phyloP scores from a whole-genome alignment of 2,329 filamentous ascomycete species.

The Sporothrix protearum region DNA sequence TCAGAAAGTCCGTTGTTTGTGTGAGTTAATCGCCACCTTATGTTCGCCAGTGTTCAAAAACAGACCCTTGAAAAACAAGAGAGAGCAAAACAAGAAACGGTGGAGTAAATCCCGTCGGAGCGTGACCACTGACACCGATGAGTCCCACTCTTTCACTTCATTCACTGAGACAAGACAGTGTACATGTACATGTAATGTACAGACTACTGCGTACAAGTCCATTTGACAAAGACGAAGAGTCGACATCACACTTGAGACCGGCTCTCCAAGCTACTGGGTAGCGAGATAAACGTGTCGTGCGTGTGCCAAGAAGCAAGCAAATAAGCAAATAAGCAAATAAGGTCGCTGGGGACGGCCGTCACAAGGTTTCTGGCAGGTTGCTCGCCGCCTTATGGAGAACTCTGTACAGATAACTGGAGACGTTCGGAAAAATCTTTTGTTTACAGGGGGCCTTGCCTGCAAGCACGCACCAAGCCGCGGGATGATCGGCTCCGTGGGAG shows the following conservation, averaged over 20 bases:
- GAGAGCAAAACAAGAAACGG: neutral
- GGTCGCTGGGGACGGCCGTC: neutral
- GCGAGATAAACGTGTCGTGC: neutral
- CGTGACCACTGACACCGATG: neutral
- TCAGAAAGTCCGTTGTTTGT: neutral
- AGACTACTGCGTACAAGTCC: too few species aligned
- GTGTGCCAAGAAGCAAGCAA: too few species aligned
- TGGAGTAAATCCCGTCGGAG: neutral
- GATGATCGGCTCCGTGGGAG: constrained; percentile 8
- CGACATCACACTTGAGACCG: too few species aligned
- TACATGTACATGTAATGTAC: neutral
- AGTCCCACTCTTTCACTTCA: neutral
- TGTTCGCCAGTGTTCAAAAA: neutral
- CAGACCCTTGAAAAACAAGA: neutral
- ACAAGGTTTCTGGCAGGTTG: neutral
- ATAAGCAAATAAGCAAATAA: neutral
- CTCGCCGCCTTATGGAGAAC: neutral
- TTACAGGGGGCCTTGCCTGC: neutral
- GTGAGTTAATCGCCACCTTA: neutral
- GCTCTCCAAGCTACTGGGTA: neutral
- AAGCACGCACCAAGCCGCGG: neutral
- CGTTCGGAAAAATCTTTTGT: neutral
- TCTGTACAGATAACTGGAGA: neutral
- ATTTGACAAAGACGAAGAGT: too few species aligned
- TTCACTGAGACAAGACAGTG: neutral